These are phyloP conservation scores for Curvularia sp. DNA, from an alignment of 2,329 filamentous ascomycete species.

Conservation along the genomic window DNA sequence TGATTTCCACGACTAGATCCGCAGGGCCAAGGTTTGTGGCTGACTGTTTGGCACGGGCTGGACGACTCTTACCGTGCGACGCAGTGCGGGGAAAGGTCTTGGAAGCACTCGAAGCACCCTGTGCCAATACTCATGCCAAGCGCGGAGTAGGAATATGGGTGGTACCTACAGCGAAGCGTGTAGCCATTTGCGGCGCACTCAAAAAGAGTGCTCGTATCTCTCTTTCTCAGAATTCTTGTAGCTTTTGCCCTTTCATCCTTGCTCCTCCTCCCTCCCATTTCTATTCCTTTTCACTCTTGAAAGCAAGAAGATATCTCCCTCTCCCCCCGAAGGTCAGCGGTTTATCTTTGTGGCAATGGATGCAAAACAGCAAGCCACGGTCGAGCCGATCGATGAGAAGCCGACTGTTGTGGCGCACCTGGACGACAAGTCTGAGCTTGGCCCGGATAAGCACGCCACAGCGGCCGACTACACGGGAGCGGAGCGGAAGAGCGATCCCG, in stretches of 20 bases:
- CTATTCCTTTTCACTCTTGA: background rate
- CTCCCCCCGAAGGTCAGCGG: too few species aligned
- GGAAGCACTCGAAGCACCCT: slow-evolving; percentile 11
- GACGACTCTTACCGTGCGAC: slow-evolving; percentile 13
- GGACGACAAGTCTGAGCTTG: slow-evolving; percentile 32
- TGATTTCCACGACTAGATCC: slow-evolving; percentile 13
- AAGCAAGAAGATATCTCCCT: background rate
- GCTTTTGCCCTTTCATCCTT: too few species aligned
- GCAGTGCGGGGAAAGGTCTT: slow-evolving; percentile 38
- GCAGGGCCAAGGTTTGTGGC: slow-evolving; percentile 21
- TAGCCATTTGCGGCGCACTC: too few species aligned
- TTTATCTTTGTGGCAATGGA: slow-evolving; percentile 13
- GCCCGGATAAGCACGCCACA: slow-evolving; percentile 24
- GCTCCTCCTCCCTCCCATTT: background rate
- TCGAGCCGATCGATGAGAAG: slow-evolving; percentile 28
- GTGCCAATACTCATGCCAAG: slow-evolving; percentile 27
- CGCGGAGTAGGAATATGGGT: too few species aligned
- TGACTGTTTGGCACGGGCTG: background rate
- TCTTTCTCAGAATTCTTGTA: too few species aligned
- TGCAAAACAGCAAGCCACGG: slow-evolving; percentile 13
- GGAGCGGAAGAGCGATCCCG: slow-evolving; percentile 42
- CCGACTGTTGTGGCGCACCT: slow-evolving; percentile 13
- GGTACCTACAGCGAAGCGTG: too few species aligned
- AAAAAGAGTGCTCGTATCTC: too few species aligned
- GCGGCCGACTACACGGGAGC: slow-evolving; percentile 41